Percentiles rank a stretch among this genome's conserved stretches.
Conservation (phyloP, 2,329 filamentous ascomycete species). For the Fusarium lyarnte region DNA sequence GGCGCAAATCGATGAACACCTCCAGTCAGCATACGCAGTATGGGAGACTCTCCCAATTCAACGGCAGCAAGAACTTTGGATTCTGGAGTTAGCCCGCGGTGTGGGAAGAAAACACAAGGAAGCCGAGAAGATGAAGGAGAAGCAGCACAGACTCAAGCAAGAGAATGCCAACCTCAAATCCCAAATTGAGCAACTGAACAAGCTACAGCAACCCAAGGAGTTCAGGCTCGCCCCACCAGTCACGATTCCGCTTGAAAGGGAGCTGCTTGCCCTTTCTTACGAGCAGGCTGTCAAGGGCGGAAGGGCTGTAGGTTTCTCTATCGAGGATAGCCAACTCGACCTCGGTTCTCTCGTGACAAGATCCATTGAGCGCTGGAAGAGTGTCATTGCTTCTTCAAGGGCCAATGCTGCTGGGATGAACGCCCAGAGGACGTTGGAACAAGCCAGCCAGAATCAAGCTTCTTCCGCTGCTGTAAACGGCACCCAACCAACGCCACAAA, state of each 20-base stretch:
- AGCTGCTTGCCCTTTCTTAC: slow-evolving; percentile 57
- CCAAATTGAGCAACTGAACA: slow-evolving; percentile 68
- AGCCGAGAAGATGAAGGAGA: slow-evolving; percentile 60
- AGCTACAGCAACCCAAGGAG: slow-evolving; percentile 68
- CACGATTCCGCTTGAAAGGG: slow-evolving; percentile 62
- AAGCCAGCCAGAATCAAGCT: slow-evolving; percentile 39
- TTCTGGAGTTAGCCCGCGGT: slow-evolving; percentile 68
- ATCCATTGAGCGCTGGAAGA: slow-evolving; percentile 71
- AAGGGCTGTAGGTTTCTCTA: slow-evolving; percentile 55
- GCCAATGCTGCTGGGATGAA: slow-evolving; percentile 56
- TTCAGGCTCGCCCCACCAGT: slow-evolving; percentile 63
- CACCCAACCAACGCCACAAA: slow-evolving; percentile 30
- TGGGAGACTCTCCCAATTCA: slow-evolving; percentile 74
- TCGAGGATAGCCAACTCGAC: slow-evolving; percentile 63
- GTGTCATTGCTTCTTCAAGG: slow-evolving; percentile 64
- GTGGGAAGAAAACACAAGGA: slow-evolving; percentile 67
- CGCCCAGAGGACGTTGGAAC: slow-evolving; percentile 60
- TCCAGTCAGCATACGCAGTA: slow-evolving; percentile 79
- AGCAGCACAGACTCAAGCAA: slow-evolving; percentile 62
- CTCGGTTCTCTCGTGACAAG: slow-evolving; percentile 61
- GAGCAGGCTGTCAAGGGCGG: slow-evolving; percentile 56
- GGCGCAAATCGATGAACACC: slow-evolving; percentile 75
- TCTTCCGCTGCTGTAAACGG: slow-evolving; percentile 37
- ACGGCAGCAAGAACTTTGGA: slow-evolving; percentile 68
- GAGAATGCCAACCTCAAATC: slow-evolving; percentile 65